Conservation (phyloP, 2,329 filamentous ascomycete genomes). For the Amauroascus verrucosus region DNA sequence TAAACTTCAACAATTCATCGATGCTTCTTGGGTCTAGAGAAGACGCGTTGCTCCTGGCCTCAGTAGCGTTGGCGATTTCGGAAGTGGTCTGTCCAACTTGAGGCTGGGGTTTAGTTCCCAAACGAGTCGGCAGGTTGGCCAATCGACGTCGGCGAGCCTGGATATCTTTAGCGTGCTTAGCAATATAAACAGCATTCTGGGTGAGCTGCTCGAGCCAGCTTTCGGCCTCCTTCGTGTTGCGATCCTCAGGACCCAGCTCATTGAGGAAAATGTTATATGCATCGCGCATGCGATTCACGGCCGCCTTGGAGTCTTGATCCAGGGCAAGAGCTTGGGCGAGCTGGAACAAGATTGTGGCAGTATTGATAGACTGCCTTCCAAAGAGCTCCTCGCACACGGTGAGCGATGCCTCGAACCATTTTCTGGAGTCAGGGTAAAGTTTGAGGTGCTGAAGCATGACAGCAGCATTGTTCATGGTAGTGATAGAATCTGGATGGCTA, state of each 20-base stretch:
- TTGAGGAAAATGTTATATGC: constrained; percentile 90
- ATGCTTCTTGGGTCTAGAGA: constrained; percentile 69
- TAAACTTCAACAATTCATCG: constrained; percentile 87
- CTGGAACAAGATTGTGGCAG: constrained; percentile 92
- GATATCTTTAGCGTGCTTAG: constrained; percentile 82
- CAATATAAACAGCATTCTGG: constrained; percentile 86
- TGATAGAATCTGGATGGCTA: constrained; percentile 93
- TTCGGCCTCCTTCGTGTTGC: constrained; percentile 97
- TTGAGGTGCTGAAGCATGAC: constrained; percentile 97
- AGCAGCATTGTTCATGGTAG: constrained; percentile 94
- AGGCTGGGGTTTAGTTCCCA: constrained; percentile 52
- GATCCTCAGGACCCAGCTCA: constrained; percentile 78
- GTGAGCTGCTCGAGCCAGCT: constrained; percentile 94
- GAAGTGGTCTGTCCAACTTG: constrained; percentile 51
- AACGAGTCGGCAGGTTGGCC: constrained; percentile 56
- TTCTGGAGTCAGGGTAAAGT: constrained; percentile 82
- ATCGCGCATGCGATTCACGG: constrained; percentile 88
- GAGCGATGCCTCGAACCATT: constrained; percentile 94
- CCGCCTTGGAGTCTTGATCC: constrained; percentile 88
- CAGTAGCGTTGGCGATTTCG: constrained; percentile 33
- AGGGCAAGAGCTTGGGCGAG: constrained; percentile 88
- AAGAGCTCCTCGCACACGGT: constrained; percentile 81
- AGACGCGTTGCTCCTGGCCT: constrained; percentile 28
- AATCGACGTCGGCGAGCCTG: constrained; percentile 63
- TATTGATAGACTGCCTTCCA: constrained; percentile 81